Evolutionary conservation across 208 protist genomes (phyloP).

Genomic region (Lotmaria passim): DNA sequence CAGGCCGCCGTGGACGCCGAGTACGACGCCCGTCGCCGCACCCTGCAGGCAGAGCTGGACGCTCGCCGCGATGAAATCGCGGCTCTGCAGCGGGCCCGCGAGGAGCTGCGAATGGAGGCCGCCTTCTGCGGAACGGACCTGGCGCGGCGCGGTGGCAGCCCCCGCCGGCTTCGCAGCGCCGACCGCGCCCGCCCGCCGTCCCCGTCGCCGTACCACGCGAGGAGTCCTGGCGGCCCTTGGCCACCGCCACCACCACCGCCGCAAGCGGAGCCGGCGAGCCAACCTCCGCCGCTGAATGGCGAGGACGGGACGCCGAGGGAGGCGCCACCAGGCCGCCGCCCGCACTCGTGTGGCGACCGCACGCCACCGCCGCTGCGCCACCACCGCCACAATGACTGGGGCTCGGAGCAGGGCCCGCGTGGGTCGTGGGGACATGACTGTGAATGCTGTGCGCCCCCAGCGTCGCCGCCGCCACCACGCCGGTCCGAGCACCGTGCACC

Average conservation of each 20-base stretch:
- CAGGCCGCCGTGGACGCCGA: constrained; percentile 59
- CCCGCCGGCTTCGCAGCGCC: constrained; percentile 1
- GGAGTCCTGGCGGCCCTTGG: neutral
- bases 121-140: constrained; percentile 10
- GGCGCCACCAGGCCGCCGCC: neutral
- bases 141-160: constrained; percentile 5
- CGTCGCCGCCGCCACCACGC: neutral
- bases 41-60: constrained; percentile 73
- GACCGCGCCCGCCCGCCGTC: neutral
- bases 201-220: neutral
- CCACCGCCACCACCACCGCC: neutral
- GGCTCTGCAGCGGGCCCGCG: constrained; percentile 25
- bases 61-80: constrained; percentile 50
- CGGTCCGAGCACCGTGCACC: neutral
- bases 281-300: neutral
- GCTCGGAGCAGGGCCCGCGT: neutral
- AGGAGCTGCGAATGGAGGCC: constrained; percentile 24
- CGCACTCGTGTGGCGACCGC: constrained; percentile 10
- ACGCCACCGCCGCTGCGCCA: constrained; percentile 9
- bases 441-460: neutral
- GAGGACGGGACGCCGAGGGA: neutral
- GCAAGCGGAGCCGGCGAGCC: neutral
- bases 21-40: constrained; percentile 53
- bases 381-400: constrained; percentile 2
- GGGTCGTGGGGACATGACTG: neutral